These are phyloP conservation scores for Parastagonospora nodorum DNA, from an alignment of 2,329 filamentous ascomycete genomes.

Conservation along the genomic window DNA sequence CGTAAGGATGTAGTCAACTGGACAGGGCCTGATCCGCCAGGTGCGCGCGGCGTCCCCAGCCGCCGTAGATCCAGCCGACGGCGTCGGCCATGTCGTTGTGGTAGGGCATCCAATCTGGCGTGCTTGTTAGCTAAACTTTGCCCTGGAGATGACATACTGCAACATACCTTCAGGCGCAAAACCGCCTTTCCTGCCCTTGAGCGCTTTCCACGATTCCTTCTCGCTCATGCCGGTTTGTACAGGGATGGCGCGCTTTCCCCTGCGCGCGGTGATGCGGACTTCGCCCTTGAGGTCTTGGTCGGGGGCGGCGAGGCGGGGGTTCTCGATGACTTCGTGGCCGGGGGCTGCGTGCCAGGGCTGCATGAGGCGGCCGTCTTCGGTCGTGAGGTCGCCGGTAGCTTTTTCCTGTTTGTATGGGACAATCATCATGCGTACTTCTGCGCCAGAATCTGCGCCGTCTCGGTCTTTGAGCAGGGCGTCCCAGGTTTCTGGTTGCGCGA, in stretches of 20 bases:
- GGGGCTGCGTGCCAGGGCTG: slow-evolving; percentile 36
- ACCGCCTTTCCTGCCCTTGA: slow-evolving; percentile 33
- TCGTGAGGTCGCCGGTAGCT: slow-evolving; percentile 15
- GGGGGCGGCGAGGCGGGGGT: slow-evolving; percentile 30
- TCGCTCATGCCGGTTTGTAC: slow-evolving; percentile 35
- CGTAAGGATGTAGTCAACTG: slow-evolving; percentile 15
- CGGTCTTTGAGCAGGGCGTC: slow-evolving; percentile 34
- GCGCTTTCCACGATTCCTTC: slow-evolving; percentile 34
- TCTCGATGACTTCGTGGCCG: slow-evolving; percentile 36
- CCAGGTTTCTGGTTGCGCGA: slow-evolving; percentile 39
- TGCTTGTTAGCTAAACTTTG: slow-evolving; percentile 1
- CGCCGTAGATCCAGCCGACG: slow-evolving; percentile 43
- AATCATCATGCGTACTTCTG: slow-evolving; percentile 42
- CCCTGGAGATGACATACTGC: not conserved
- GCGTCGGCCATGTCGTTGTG: slow-evolving; percentile 44
- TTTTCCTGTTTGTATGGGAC: slow-evolving; percentile 21
- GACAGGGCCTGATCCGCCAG: slow-evolving; percentile 34
- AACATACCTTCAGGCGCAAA: slow-evolving; percentile 35
- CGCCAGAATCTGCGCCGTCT: slow-evolving; percentile 36
- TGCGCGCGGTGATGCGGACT: slow-evolving; percentile 37
- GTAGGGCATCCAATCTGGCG: slow-evolving; percentile 40
- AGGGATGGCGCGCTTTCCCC: slow-evolving; percentile 29
- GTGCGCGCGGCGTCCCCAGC: slow-evolving; percentile 37
- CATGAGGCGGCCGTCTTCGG: slow-evolving; percentile 25
- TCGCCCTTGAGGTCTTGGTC: slow-evolving; percentile 41